phyloP scores from a whole-genome alignment of 306 rosid genomes.

The Vigna trinervia region DNA sequence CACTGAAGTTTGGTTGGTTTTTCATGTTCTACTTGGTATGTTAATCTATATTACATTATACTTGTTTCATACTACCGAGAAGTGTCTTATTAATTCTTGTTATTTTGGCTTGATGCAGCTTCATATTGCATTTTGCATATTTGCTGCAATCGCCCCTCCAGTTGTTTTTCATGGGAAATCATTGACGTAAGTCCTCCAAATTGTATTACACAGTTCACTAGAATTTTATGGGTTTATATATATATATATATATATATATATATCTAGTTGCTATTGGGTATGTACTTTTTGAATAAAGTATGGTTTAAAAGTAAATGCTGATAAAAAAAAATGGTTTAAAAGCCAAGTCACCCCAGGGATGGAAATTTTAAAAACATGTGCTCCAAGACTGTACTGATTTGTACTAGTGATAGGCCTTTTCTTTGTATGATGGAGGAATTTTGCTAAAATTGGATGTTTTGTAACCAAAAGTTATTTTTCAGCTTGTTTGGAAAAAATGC shows the following conservation, averaged over 20 bases:
- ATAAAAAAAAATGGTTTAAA: neutral
- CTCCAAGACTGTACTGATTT: slow-evolving; percentile 9
- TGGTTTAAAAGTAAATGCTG: neutral
- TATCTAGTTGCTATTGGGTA: slow-evolving; percentile 12
- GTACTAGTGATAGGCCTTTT: slow-evolving; percentile 2
- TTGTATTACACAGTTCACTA: slow-evolving; percentile 14
- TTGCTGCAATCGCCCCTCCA: slow-evolving; percentile 98
- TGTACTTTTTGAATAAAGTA: neutral
- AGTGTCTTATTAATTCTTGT: slow-evolving; percentile 36
- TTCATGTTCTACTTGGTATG: slow-evolving; percentile 93
- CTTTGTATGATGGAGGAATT: neutral
- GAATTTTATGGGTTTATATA: neutral
- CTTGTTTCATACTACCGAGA: slow-evolving; percentile 22
- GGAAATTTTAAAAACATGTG: slow-evolving; percentile 12
- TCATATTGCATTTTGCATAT: slow-evolving; percentile 84
- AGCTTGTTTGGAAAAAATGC: slow-evolving; percentile 14
- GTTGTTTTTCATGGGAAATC: slow-evolving; percentile 94
- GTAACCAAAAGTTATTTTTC: neutral
- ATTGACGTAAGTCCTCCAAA: slow-evolving; percentile 74
- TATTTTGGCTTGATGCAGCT: slow-evolving; percentile 63
- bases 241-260: no score
- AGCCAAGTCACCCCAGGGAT: slow-evolving; percentile 6
- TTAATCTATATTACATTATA: slow-evolving; percentile 31
- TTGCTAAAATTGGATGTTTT: slow-evolving; percentile 5
- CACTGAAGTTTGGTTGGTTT: slow-evolving; percentile 93